Percentiles rank a stretch among this genome's conserved stretches.
These are phyloP conservation scores for Penicillium sp. DNA, from an alignment of 2,329 filamentous ascomycete species.

Conservation along the genomic window DNA sequence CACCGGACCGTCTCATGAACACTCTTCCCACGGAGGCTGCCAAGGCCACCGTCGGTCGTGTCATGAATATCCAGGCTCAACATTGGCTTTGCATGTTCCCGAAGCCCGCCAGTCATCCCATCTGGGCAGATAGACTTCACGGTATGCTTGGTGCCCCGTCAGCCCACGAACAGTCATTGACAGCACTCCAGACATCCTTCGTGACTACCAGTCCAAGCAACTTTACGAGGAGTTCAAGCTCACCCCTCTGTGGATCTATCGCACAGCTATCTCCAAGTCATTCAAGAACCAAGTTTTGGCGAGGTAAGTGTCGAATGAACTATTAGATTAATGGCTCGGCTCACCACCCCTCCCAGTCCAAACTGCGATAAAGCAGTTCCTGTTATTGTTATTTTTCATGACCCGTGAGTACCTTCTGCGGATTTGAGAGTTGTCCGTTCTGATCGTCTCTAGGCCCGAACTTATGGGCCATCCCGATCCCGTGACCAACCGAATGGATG, in stretches of 20 bases:
- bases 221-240: conserved; percentile 71
- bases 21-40: conserved; percentile 48
- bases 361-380: conserved; percentile 61
- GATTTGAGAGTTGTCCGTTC: conserved; percentile 11
- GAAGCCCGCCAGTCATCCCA: conserved; percentile 38
- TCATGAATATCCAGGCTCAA: conserved; percentile 54
- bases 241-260: conserved; percentile 72
- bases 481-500: conserved; percentile 66
- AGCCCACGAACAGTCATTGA: conserved; percentile 3
- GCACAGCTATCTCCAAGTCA: conserved; percentile 64
- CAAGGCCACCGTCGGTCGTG: conserved; percentile 54
- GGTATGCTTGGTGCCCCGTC: conserved; percentile 29
- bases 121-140: conserved; percentile 57
- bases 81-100: conserved; percentile 89
- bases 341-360: conserved; percentile 42
- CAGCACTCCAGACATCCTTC: conserved; percentile 60
- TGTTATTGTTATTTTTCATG: conserved; percentile 82
- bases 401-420: conserved; percentile 58
- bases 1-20: conserved; percentile 59
- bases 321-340: not conserved
- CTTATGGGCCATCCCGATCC: conserved; percentile 62
- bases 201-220: conserved; percentile 66
- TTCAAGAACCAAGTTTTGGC: conserved; percentile 84
- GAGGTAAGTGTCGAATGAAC: conserved; percentile 47
- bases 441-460: conserved; percentile 53